These are phyloP conservation scores for Papiliotrema fonsecae DNA, from an alignment of 1,284 basidiomycete genomes.

Conservation along the genomic window DNA sequence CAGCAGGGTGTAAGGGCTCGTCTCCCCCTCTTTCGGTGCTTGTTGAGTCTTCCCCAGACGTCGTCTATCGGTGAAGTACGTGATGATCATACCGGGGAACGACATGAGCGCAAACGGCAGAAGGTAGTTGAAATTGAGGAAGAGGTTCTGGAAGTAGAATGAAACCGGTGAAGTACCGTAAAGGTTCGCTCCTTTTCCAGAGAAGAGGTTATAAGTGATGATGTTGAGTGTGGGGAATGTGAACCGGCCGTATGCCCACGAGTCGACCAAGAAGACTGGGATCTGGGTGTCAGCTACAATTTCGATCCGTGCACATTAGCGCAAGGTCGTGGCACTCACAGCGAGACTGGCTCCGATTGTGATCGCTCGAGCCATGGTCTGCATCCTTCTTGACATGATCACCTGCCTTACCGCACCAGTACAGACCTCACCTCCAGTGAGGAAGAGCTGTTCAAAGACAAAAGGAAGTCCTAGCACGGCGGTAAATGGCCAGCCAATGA, in stretches of 20 bases:
- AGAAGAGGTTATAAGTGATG: conserved; percentile 86
- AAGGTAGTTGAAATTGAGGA: conserved; percentile 89
- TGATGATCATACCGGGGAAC: conserved; percentile 72
- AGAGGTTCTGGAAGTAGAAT: conserved; percentile 79
- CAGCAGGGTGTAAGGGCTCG: conserved; percentile 70
- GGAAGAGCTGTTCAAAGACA: conserved; percentile 81
- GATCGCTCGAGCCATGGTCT: conserved; percentile 59
- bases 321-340: no score
- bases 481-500: conserved; percentile 95
- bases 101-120: conserved; percentile 73
- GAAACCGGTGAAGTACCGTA: conserved; percentile 87
- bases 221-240: conserved; percentile 89
- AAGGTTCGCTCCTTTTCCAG: conserved; percentile 66
- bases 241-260: conserved; percentile 75
- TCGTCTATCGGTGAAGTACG: conserved; percentile 67
- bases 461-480: conserved; percentile 82
- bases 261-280: conserved; percentile 76
- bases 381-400: conserved; percentile 63
- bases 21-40: conserved; percentile 56
- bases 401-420: conserved; percentile 49
- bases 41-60: conserved; percentile 65
- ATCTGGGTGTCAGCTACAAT: conserved; percentile 53
- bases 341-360: conserved; percentile 60
- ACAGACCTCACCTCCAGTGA: conserved; percentile 70
- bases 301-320: neutral